phyloP scores from a whole-genome alignment of 306 rosid genomes.

The Ochetophila trinervis region DNA sequence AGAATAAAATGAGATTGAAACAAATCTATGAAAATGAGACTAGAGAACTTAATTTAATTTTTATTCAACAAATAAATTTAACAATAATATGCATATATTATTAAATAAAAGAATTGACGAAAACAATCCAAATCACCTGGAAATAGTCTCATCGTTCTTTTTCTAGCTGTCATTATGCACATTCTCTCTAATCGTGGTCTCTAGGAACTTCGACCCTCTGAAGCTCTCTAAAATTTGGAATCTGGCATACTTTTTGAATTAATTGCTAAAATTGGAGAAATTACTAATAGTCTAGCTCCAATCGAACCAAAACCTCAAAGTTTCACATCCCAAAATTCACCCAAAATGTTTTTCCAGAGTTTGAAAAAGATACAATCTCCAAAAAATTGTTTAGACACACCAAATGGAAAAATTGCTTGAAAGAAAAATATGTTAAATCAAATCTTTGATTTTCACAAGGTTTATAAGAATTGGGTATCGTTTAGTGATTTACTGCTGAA shows the following conservation, averaged over 20 bases:
- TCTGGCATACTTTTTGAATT: no score
- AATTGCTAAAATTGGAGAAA: no score
- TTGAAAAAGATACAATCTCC: no score
- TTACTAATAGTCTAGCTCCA: no score
- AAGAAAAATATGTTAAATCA: neutral
- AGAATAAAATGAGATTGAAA: no score
- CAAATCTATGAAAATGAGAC: no score
- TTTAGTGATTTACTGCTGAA: neutral
- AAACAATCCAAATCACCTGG: slow-evolving; percentile 48
- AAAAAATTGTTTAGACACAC: neutral
- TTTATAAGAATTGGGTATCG: neutral
- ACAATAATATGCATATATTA: neutral
- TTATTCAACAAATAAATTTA: neutral
- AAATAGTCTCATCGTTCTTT: slow-evolving; percentile 93
- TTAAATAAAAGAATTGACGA: neutral
- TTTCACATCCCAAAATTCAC: no score
- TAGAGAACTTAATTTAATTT: no score
- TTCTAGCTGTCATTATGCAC: slow-evolving; percentile 87
- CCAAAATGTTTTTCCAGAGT: no score
- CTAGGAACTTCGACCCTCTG: no score
- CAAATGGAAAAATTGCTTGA: neutral
- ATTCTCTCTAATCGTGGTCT: slow-evolving; percentile 72
- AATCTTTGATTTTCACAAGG: neutral
- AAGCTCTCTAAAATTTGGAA: no score
- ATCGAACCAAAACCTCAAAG: no score